A percentile compares a stretch with the other conserved stretches of the same genome.
Evolutionary conservation across 495 filamentous ascomycete species (phyloP).

Genomic region (Bryoglossum gracile): DNA sequence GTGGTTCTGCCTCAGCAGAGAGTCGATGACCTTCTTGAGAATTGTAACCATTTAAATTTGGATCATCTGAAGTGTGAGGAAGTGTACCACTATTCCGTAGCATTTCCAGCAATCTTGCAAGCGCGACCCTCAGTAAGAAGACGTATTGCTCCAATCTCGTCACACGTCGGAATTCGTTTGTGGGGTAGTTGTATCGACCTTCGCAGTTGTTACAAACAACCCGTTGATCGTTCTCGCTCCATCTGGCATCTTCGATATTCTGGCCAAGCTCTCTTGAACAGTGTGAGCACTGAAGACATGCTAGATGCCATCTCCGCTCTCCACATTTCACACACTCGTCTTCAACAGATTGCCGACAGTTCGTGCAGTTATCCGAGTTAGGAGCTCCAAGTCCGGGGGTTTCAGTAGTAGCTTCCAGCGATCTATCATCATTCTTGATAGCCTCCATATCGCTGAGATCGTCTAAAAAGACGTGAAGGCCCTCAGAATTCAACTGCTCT

Average conservation of each 20-base stretch:
- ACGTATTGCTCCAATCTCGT: constrained; percentile 89
- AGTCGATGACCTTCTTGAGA: constrained; percentile 55
- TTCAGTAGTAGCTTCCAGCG: constrained; percentile 66
- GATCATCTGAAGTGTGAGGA: constrained; percentile 69
- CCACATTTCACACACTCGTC: constrained; percentile 75
- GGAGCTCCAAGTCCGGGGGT: constrained; percentile 67
- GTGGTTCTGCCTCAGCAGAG: constrained; percentile 35
- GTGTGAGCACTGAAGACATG: constrained; percentile 67
- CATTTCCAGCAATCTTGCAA: constrained; percentile 82
- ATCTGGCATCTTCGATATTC: constrained; percentile 54
- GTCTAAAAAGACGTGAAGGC: constrained; percentile 71
- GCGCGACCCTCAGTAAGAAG: constrained; percentile 82
- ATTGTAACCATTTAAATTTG: constrained; percentile 60
- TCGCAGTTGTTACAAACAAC: constrained; percentile 67
- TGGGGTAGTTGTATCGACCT: constrained; percentile 39
- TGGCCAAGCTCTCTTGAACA: constrained; percentile 68
- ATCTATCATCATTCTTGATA: constrained; percentile 60
- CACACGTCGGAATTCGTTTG: constrained; percentile 53
- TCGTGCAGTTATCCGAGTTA: constrained; percentile 71
- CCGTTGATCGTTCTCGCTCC: constrained; percentile 56
- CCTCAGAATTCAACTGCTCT: constrained; percentile 64
- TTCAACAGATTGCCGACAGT: constrained; percentile 82
- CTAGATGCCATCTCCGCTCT: constrained; percentile 74
- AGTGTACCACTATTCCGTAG: constrained; percentile 75
- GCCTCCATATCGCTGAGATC: constrained; percentile 69